Evolutionary conservation across 1,284 basidiomycete genomes (phyloP).

Genomic region (Lignosus rhinocerotis): DNA sequence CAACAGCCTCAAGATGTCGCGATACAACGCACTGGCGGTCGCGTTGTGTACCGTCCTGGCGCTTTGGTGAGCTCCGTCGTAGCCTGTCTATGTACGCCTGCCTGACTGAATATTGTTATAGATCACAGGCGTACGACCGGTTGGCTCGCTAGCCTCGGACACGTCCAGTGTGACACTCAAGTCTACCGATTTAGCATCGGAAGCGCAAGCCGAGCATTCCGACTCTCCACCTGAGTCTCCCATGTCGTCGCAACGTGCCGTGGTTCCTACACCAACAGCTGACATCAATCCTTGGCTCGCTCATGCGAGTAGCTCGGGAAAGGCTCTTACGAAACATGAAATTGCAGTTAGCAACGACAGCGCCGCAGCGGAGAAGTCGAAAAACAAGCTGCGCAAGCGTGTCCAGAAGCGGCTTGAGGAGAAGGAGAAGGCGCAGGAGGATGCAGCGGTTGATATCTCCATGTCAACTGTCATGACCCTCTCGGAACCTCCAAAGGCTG

Average conservation of each 20-base stretch:
- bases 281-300: slow-evolving; percentile 74
- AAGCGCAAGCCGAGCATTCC: slow-evolving; percentile 25
- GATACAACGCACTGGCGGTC: slow-evolving; percentile 57
- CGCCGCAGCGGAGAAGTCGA: slow-evolving; percentile 59
- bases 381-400: slow-evolving; percentile 69
- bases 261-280: slow-evolving; percentile 23
- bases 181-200: slow-evolving; percentile 53
- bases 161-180: slow-evolving; percentile 70
- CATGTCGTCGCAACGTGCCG: slow-evolving; percentile 8
- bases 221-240: slow-evolving; percentile 19
- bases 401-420: slow-evolving; percentile 53
- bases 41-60: slow-evolving; percentile 57
- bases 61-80: slow-evolving; percentile 35
- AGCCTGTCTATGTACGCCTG: background rate
- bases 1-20: slow-evolving; percentile 36
- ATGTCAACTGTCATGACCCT: slow-evolving; percentile 53
- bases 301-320: slow-evolving; percentile 35
- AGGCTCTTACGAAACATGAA: slow-evolving; percentile 67
- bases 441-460: slow-evolving; percentile 78
- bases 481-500: slow-evolving; percentile 22
- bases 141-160: slow-evolving; percentile 57
- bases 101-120: slow-evolving; percentile 1
- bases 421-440: slow-evolving; percentile 60
- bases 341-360: slow-evolving; percentile 66
- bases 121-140: slow-evolving; percentile 28